Base-by-base conservation (phyloP, 805 yeast species). In the Wickerhamomyces bisporus region DNA sequence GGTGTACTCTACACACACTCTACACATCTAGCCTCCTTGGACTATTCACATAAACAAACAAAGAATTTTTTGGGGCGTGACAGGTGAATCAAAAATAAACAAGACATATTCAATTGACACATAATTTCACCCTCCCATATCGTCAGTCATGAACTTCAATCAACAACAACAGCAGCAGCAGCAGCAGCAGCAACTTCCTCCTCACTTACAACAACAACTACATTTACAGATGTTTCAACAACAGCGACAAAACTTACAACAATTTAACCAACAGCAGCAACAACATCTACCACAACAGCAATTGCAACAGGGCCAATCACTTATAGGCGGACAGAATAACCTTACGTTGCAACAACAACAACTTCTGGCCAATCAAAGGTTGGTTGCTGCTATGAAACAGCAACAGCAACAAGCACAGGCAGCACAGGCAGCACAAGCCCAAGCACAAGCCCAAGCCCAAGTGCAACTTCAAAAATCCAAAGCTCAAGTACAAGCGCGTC, bases 141-240 rank as follows among this genome's bases (percentile, higher is more conserved):
- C n/a, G n/a, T n/a, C n/a, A n/a, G n/a, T n/a, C 25, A 30, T 30
- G 32, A 30, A 30, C 13, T 30, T 19, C 32, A 30, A 30, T 11
- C 32, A 30, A 14, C 30, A 27, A n/a, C 31, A 29, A 13, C 31
- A 30, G 25, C 32, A 30, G 16, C 31, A 29, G 23, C 31, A 29
- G n/a, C 31, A 29, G 13, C 32, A 30, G 16, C 32, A 30, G 7
- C 13, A 28, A 32, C 20, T 14, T 33, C 26, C 18, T 53, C 44
- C 17, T 33, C 35, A 30, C 29, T 18, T 21, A 28, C 32, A 19
- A 25, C 41, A 25, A 32, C 16, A 25, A 28, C 12, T 26, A 30
- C 15, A 14, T 8, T 26, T 10, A 29, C 31, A 23, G 20, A 21
- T 16, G 26, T 25, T 16, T 20, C 31, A 35, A 30, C 32, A 30